phyloP scores from a whole-genome alignment of 2,329 filamentous ascomycete species.

The Botrytis aclada region DNA sequence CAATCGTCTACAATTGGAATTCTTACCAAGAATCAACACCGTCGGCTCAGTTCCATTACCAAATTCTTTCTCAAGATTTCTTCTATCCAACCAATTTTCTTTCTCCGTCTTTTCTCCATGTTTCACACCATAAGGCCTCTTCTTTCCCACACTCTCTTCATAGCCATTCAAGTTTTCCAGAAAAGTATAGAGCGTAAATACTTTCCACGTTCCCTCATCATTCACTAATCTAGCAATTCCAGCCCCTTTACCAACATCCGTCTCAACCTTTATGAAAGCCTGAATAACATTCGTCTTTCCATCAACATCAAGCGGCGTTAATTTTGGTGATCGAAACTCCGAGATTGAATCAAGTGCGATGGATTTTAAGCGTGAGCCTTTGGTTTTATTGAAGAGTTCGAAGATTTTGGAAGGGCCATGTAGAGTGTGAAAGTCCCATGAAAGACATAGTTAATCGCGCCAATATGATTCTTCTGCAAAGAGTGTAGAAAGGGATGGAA shows the following conservation, averaged over 20 bases:
- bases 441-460: constrained; percentile 56
- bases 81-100: constrained; percentile 59
- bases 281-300: constrained; percentile 48
- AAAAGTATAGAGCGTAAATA: constrained; percentile 61
- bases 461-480: constrained; percentile 51
- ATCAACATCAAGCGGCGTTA: constrained; percentile 45
- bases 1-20: background rate
- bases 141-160: constrained; percentile 48
- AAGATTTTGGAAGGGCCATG: constrained; percentile 43
- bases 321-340: constrained; percentile 27
- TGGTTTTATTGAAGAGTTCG: constrained; percentile 33
- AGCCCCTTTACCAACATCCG: constrained; percentile 51
- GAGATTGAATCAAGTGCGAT: constrained; percentile 40
- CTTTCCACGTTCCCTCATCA: constrained; percentile 51
- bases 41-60: constrained; percentile 42
- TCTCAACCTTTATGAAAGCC: constrained; percentile 55
- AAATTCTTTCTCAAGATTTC: constrained; percentile 48
- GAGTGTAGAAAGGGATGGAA: constrained; percentile 39
- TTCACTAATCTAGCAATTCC: constrained; percentile 53
- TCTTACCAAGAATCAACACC: constrained; percentile 59
- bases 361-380: constrained; percentile 36
- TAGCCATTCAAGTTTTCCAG: constrained; percentile 53
- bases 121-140: constrained; percentile 53
- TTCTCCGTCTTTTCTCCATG: constrained; percentile 51
- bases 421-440: constrained; percentile 55